A percentile compares a stretch with the other conserved stretches of the same genome.
These are phyloP conservation scores for Lactifluus hygrophoroides DNA, from an alignment of 768 basidiomycete species.

Conservation along the genomic window DNA sequence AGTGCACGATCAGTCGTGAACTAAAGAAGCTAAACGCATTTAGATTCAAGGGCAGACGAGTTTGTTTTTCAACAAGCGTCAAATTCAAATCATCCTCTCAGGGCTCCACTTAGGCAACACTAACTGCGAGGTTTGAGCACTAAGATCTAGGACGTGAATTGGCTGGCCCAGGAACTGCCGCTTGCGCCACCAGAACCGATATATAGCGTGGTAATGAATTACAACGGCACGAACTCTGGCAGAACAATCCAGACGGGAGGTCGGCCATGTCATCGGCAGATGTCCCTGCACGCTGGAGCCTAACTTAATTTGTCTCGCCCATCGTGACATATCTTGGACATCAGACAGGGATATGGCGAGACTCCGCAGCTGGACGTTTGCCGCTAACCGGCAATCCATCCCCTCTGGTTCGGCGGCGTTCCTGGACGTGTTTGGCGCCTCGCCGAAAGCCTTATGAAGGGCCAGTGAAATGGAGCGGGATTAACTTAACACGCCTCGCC, in stretches of 20 bases:
- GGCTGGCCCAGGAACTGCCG: background rate
- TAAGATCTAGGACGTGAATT: background rate
- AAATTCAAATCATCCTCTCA: conserved; percentile 9
- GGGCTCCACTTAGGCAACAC: background rate
- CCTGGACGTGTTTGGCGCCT: conserved; percentile 19
- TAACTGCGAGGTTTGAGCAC: background rate
- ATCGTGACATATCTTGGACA: conserved; percentile 13
- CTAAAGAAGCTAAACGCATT: conserved; percentile 14
- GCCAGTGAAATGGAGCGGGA: background rate
- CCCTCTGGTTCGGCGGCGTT: conserved; percentile 13
- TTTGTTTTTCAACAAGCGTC: conserved; percentile 5
- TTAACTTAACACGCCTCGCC: conserved; percentile 14
- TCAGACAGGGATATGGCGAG: conserved; percentile 11
- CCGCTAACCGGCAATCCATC: conserved; percentile 16
- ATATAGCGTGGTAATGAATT: conserved; percentile 4
- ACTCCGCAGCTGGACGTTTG: conserved; percentile 15
- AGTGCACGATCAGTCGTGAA: background rate
- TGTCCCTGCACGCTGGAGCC: conserved; percentile 12
- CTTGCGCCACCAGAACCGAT: conserved; percentile 13
- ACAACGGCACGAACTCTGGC: conserved; percentile 12
- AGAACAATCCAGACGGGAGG: conserved; percentile 1
- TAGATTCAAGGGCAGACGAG: conserved; percentile 3
- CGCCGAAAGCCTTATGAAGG: conserved; percentile 21
- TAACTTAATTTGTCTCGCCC: conserved; percentile 21
- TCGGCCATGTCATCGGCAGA: conserved; percentile 15